Percentiles rank a stretch among this genome's conserved stretches.
Evolutionary conservation across 495 filamentous ascomycete genomes (phyloP).

Genomic region (Oidiodendron maius): DNA sequence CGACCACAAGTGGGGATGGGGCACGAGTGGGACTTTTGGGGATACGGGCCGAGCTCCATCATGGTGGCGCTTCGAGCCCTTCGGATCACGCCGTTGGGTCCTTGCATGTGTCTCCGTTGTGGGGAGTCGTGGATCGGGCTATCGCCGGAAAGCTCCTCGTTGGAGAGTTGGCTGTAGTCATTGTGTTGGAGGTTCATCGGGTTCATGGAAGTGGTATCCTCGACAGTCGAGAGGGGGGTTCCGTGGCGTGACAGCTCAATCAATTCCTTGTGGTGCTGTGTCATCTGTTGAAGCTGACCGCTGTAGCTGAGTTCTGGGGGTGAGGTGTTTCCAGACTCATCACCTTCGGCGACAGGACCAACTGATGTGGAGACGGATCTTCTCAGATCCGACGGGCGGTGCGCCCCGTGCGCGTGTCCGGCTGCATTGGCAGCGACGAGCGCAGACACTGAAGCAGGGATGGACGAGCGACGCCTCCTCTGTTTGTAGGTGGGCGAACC

Average conservation of each 20-base stretch:
- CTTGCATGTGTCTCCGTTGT: conserved; percentile 50
- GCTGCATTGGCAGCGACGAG: conserved; percentile 53
- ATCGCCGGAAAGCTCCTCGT: conserved; percentile 53
- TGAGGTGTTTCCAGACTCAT: conserved; percentile 64
- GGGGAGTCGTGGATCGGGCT: conserved; percentile 52
- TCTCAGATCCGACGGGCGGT: conserved; percentile 79
- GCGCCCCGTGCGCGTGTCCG: conserved; percentile 35
- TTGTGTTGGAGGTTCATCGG: conserved; percentile 52
- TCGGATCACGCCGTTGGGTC: conserved; percentile 67
- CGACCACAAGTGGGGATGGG: conserved; percentile 97
- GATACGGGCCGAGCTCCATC: conserved; percentile 94
- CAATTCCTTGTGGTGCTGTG: conserved; percentile 69
- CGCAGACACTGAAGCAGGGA: conserved; percentile 66
- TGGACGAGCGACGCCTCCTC: conserved; percentile 84
- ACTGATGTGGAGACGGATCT: conserved; percentile 89
- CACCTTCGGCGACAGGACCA: conserved; percentile 71
- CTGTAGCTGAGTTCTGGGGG: conserved; percentile 64
- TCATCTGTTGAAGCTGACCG: conserved; percentile 49
- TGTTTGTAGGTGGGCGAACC: conserved; percentile 99
- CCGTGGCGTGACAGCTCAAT: conserved; percentile 81
- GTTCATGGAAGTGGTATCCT: conserved; percentile 69
- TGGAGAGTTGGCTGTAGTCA: conserved; percentile 60
- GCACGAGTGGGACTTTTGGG: conserved; percentile 95
- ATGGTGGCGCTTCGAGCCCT: conserved; percentile 91
- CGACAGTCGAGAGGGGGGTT: conserved; percentile 76